Base-by-base conservation (phyloP, 2,329 filamentous ascomycete genomes). In the Microdochium paspali region DNA sequence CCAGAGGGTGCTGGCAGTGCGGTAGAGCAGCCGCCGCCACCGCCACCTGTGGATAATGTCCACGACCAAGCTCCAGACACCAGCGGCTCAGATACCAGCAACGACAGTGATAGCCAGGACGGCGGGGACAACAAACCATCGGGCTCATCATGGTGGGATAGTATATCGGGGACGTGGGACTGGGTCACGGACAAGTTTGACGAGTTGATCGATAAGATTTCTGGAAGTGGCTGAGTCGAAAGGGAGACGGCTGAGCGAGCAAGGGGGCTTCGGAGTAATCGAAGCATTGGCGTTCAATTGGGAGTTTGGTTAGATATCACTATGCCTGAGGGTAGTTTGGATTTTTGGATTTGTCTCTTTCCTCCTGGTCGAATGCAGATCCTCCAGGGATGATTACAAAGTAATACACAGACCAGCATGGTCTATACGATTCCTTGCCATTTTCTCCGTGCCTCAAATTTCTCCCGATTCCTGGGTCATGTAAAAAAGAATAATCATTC, bases 41-140 rank as follows among this genome's bases (percentile, higher is more conserved):
- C 43, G 21, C 50, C 50, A 12, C 40, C 44, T 13, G 49, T 26
- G 6, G 47, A 53, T 24, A 46, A 49, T 18, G 50, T 54, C 6
- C 31, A 53, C 28, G 48, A 54, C 31, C 42, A 49, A 24, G 45
- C 44, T 25, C 44, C 67, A 67, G 40, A 77, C 64, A 30, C 67
- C 65, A 21, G 78, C 60, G n/a, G 55, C 57, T 52, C 76, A 73
- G 39, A 80, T 67, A 30, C 10, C 31, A n/a, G 31, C 31, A n/a
- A 35, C n/a, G n/a, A 18, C 15, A 12, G 80, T 59, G 44, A 80
- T 72, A 25, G 74, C 72, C 28, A 62, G 72, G n/a, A 82, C 58
- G 1, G 74, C 75, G 1, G 79, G 18, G 26, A 44, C 10, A n/a
- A n/a, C n/a, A n/a, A n/a, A n/a, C 32, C 28, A 25, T 47, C 51